These are phyloP conservation scores for Rosa chinensis DNA, from an alignment of 306 rosid species.

Conservation along the genomic window DNA sequence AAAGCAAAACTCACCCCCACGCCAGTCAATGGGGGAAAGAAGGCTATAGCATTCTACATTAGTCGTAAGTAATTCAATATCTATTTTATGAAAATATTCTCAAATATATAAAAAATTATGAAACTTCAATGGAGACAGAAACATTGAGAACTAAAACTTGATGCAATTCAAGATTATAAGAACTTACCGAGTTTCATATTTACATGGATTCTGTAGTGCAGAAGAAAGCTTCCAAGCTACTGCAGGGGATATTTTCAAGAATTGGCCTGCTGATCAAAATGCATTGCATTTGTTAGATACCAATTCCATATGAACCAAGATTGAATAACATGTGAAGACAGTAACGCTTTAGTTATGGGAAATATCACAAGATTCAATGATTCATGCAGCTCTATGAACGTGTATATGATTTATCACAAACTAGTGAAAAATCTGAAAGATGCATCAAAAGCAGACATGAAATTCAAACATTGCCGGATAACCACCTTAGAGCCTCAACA, in stretches of 20 bases:
- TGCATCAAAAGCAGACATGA: conserved; percentile 5
- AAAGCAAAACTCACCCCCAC: neutral
- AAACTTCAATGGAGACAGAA: neutral
- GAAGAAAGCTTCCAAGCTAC: conserved; percentile 28
- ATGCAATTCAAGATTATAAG: neutral
- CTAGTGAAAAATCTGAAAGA: neutral
- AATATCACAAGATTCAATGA: conserved; percentile 6
- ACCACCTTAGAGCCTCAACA: neutral
- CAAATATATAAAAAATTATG: neutral
- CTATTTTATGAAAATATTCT: neutral
- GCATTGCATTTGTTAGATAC: conserved; percentile 21
- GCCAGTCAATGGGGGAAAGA: neutral
- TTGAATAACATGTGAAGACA: neutral
- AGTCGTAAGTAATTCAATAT: neutral
- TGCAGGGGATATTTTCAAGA: conserved; percentile 15
- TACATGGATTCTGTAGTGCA: conserved; percentile 22
- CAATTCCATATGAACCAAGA: neutral
- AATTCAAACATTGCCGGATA: neutral
- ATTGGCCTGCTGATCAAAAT: conserved; percentile 38
- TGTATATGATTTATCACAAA: neutral
- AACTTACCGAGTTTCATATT: conserved; percentile 81
- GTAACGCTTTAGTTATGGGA: conserved; percentile 15
- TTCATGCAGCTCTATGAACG: neutral
- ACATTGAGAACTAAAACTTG: neutral
- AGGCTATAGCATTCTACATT: neutral